A percentile compares a stretch with the other conserved stretches of the same genome.
phyloP scores from a whole-genome alignment of 2,329 filamentous ascomycete genomes.

The Incumbomyces delicatus region DNA sequence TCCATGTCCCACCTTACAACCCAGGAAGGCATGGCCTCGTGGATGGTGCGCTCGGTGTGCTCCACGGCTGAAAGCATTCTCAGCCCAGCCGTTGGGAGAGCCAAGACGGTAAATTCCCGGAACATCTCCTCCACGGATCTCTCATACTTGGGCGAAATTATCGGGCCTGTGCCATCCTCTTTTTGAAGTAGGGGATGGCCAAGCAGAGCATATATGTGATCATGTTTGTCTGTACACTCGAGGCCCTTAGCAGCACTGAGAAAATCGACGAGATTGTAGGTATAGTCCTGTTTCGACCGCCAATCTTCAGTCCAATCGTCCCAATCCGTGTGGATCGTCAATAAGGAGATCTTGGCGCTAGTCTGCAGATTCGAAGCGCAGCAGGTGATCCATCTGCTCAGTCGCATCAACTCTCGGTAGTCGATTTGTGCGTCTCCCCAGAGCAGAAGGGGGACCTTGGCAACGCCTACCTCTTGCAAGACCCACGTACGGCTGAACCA shows the following conservation, averaged over 20 bases:
- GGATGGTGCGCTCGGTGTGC: not conserved
- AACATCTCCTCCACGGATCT: conserved; percentile 10
- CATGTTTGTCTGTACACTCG: conserved; percentile 7
- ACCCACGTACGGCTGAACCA: conserved; percentile 13
- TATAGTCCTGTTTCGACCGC: not conserved
- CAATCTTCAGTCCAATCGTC: conserved; percentile 7
- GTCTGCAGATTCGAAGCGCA: conserved; percentile 8
- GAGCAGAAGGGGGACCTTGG: conserved; percentile 2
- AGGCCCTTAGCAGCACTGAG: conserved; percentile 6
- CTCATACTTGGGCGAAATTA: conserved; percentile 10
- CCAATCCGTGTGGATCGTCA: conserved; percentile 10
- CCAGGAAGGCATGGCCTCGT: conserved; percentile 4
- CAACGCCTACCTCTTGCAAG: conserved; percentile 11
- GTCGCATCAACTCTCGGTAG: conserved; percentile 7
- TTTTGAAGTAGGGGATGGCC: conserved; percentile 7
- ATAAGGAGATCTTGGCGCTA: not conserved
- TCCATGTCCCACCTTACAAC: conserved; percentile 10
- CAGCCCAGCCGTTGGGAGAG: conserved; percentile 4
- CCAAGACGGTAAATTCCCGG: not conserved
- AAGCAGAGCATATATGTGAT: conserved; percentile 14
- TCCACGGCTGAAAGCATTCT: conserved; percentile 7
- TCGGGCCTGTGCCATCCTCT: not conserved
- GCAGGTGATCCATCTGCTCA: conserved; percentile 5
- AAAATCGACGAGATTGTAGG: conserved; percentile 7
- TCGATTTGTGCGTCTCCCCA: conserved; percentile 7